These are phyloP conservation scores for Pleomassaria siparia DNA, from an alignment of 2,329 filamentous ascomycete species.

Conservation along the genomic window DNA sequence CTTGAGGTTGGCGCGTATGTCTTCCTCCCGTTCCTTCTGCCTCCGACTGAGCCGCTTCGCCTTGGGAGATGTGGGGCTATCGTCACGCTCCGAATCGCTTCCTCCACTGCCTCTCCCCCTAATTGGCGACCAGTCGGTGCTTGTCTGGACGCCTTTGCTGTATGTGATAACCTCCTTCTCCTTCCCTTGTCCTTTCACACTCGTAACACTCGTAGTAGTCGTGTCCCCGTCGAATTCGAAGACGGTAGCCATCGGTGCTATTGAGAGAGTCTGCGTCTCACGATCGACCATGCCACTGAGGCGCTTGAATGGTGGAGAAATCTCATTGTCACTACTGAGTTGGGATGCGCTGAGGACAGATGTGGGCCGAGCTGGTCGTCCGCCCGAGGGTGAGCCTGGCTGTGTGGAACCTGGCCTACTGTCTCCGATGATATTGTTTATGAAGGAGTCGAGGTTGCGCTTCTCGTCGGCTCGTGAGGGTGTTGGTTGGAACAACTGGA, in stretches of 20 bases:
- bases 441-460: constrained; percentile 79
- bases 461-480: constrained; percentile 69
- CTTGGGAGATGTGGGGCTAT: constrained; percentile 56
- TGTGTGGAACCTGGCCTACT: constrained; percentile 70
- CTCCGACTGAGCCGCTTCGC: constrained; percentile 76
- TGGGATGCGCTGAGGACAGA: constrained; percentile 83
- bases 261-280: constrained; percentile 69
- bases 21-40: constrained; percentile 82
- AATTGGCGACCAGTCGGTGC: constrained; percentile 67
- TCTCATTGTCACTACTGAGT: constrained; percentile 68
- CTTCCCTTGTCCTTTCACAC: constrained; percentile 56
- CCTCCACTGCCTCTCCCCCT: constrained; percentile 56
- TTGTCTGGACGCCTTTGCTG: constrained; percentile 94
- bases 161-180: constrained; percentile 82
- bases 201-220: no score
- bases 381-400: constrained; percentile 51
- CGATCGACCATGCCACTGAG: constrained; percentile 35
- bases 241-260: constrained; percentile 72
- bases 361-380: constrained; percentile 72
- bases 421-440: constrained; percentile 79
- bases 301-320: constrained; percentile 26
- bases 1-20: constrained; percentile 79
- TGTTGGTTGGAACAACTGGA: constrained; percentile 67
- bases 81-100: constrained; percentile 61
- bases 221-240: constrained; percentile 80